phyloP scores from a whole-genome alignment of 2,329 filamentous ascomycete species.

The Cadophora gregata region DNA sequence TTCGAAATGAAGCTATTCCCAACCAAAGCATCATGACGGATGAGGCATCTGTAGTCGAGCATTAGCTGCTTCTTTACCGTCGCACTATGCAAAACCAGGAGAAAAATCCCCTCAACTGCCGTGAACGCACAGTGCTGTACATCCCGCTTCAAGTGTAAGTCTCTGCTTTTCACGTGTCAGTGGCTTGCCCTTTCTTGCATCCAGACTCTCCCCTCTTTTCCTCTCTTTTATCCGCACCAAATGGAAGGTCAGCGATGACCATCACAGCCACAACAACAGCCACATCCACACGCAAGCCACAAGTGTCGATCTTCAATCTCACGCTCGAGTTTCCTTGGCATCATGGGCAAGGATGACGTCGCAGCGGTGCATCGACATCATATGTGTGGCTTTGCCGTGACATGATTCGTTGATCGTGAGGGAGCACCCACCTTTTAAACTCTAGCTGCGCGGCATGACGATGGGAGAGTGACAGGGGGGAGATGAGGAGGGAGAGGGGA shows the following conservation, averaged over 20 bases:
- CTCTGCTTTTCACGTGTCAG: slow-evolving; percentile 12
- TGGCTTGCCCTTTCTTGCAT: slow-evolving; percentile 13
- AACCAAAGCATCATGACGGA: slow-evolving; percentile 1
- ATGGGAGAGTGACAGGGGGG: neutral
- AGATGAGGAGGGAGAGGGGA: neutral
- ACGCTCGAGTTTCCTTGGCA: neutral
- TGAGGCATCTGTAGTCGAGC: too few species aligned
- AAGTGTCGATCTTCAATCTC: slow-evolving; percentile 16
- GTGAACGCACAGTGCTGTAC: neutral
- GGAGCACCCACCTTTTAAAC: neutral
- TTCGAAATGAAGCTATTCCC: slow-evolving; percentile 9
- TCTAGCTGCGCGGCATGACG: slow-evolving; percentile 5
- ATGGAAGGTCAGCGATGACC: too few species aligned
- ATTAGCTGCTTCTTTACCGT: neutral
- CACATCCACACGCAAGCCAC: slow-evolving; percentile 14
- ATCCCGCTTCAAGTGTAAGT: neutral
- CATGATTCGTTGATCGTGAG: neutral
- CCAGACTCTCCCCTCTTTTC: too few species aligned
- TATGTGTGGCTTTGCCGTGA: neutral
- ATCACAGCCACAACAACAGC: too few species aligned
- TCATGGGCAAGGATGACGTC: slow-evolving; percentile 11
- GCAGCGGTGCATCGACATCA: neutral
- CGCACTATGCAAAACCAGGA: neutral
- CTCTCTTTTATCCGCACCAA: too few species aligned
- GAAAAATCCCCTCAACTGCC: slow-evolving; percentile 1